Percentiles rank a stretch among this genome's conserved stretches.
Evolutionary conservation across 2,329 filamentous ascomycete genomes (phyloP).

Genomic region (Leptographium wingfieldii): DNA sequence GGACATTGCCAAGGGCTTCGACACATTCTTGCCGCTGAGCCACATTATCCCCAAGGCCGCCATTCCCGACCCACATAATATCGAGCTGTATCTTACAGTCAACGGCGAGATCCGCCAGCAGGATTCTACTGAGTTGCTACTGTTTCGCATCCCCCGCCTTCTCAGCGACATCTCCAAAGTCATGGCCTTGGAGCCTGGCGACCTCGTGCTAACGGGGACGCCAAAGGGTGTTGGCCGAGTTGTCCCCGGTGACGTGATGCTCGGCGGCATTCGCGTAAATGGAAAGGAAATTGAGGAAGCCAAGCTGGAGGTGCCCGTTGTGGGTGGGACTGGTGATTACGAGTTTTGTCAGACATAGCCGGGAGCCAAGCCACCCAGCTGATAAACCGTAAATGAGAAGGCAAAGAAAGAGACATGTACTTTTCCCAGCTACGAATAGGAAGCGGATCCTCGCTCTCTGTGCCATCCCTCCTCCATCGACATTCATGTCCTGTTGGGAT

Average conservation of each 20-base stretch:
- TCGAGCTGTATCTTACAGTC: conserved; percentile 74
- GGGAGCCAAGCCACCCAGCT: not conserved
- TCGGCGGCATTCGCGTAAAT: conserved; percentile 63
- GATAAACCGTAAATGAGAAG: not conserved
- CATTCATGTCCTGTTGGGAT: conserved; percentile 39
- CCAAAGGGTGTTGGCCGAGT: conserved; percentile 90
- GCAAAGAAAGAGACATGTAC: not conserved
- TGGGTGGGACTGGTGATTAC: conserved; percentile 67
- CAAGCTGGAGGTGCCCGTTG: conserved; percentile 69
- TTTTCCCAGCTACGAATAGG: not conserved
- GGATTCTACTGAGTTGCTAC: conserved; percentile 87
- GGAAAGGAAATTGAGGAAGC: conserved; percentile 79
- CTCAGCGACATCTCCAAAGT: conserved; percentile 87
- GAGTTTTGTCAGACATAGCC: conserved; percentile 58
- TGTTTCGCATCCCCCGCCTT: conserved; percentile 79
- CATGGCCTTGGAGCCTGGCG: conserved; percentile 85
- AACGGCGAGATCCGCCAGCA: conserved; percentile 68
- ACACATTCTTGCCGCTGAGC: conserved; percentile 88
- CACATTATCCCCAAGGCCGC: conserved; percentile 65
- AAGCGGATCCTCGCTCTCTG: not conserved
- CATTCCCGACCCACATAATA: conserved; percentile 78
- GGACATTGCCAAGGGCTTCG: conserved; percentile 94
- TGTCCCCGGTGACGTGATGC: conserved; percentile 75
- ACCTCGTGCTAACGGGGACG: conserved; percentile 92
- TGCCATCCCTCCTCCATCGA: not conserved